Percentiles rank a stretch among this genome's conserved stretches.
Evolutionary conservation across 306 rosid species (phyloP).

Genomic region (Cucurbita ficifolia): DNA sequence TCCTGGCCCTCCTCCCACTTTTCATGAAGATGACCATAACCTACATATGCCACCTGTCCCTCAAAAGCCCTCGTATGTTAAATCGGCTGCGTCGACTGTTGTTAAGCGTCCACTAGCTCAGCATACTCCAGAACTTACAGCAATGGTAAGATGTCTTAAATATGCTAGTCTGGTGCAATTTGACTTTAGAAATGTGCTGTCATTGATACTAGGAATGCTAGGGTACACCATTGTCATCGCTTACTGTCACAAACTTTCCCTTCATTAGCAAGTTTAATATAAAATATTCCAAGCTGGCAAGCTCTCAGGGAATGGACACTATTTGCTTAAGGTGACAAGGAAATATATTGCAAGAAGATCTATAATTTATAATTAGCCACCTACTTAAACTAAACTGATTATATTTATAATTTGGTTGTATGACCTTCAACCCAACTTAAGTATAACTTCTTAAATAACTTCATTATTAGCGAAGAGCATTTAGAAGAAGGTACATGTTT

Average conservation of each 20-base stretch:
- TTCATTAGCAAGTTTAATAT: background rate
- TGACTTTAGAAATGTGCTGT: background rate
- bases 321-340: background rate
- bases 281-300: conserved; percentile 1
- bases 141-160: conserved; percentile 54
- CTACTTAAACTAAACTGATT: background rate
- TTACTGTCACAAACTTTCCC: background rate
- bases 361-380: background rate
- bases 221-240: background rate
- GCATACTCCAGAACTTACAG: conserved; percentile 97
- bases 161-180: background rate
- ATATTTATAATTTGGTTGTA: background rate
- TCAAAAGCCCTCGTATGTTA: conserved; percentile 85
- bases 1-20: conserved; percentile 94
- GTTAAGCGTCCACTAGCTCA: conserved; percentile 95
- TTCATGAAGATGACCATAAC: conserved; percentile 50
- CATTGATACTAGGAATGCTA: background rate
- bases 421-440: background rate
- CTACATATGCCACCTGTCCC: conserved; percentile 29
- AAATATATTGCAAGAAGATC: background rate
- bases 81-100: conserved; percentile 96
- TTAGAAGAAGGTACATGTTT: background rate
- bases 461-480: background rate
- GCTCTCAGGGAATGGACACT: background rate
- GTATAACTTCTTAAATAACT: background rate